Evolutionary conservation across 768 basidiomycete genomes (phyloP), one percentile per base, ranked within the genome.

Genomic region (Kwoniella sp.): DNA sequence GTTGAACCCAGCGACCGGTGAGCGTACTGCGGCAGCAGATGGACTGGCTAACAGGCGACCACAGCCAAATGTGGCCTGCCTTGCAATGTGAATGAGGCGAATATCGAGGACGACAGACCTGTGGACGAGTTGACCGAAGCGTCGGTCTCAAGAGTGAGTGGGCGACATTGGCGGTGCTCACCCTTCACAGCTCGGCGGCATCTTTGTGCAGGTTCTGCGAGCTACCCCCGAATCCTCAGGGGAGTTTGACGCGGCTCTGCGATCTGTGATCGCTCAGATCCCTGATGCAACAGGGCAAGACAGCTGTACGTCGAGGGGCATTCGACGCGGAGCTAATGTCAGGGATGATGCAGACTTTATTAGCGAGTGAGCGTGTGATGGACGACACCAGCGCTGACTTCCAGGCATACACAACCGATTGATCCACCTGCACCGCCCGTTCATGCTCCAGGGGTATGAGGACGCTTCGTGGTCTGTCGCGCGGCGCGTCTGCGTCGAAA

Each of bases 361-460:
- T 20, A 6, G 32, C 37, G 26, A 58, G 55, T 56, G 31, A 27
- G 56, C 43, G 10, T n/a, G 7, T 19, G 3, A 15, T 36, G 10
- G 22, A 19, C 20, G 3, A 10, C 19, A n/a, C 15, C 22, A 28
- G 12, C 5, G 14, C 25, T 26, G 37, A 36, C 11, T 8, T 14
- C 11, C 40, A 58, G 57, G 50, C 28, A 53, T 58, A 11, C 57
- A 53, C 40, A 53, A 58, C 28, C 44, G 57, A 6, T 12, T 58
- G 6, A 29, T 58, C 8, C 50, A 46, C 11, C 12, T 58, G 15
- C 57, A 58, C 29, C 44, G 55, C 5, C 48, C 55, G 7, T 39
- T 20, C 32, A 50, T 56, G 39, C 25, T 44, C n/a, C 17, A 34
- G 15, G 55, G 48, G 12, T 56, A 50, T 39, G 2, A 23, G 4